Evolutionary conservation across 2,329 filamentous ascomycete genomes (phyloP).

Genomic region (Elsinoe perseae): DNA sequence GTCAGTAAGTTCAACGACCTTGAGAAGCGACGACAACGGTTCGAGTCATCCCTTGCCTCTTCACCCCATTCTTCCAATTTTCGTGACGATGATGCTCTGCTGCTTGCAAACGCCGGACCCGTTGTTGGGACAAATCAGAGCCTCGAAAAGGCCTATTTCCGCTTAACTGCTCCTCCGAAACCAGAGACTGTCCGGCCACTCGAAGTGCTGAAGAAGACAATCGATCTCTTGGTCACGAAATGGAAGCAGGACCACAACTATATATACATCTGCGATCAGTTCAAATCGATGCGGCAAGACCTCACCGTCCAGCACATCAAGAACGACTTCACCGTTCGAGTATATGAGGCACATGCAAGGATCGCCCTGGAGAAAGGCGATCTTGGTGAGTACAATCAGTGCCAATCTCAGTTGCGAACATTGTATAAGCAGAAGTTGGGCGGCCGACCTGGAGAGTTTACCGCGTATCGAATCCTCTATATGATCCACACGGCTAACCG

Average conservation of each 20-base stretch:
- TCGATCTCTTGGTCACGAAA: slow-evolving; percentile 86
- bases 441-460: slow-evolving; percentile 90
- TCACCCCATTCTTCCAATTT: slow-evolving; percentile 38
- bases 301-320: slow-evolving; percentile 95
- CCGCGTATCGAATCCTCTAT: slow-evolving; percentile 98
- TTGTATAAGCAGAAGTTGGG: slow-evolving; percentile 81
- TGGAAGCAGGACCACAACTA: slow-evolving; percentile 94
- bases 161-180: slow-evolving; percentile 82
- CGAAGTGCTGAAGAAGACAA: slow-evolving; percentile 67
- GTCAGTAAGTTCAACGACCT: slow-evolving; percentile 85
- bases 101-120: slow-evolving; percentile 50
- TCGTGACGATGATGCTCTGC: slow-evolving; percentile 42
- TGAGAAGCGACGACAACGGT: slow-evolving; percentile 84
- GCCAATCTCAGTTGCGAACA: slow-evolving; percentile 92
- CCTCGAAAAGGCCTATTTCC: slow-evolving; percentile 90
- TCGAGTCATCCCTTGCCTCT: slow-evolving; percentile 54
- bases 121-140: slow-evolving; percentile 77
- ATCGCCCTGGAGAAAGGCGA: slow-evolving; percentile 98
- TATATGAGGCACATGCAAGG: slow-evolving; percentile 95
- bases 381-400: slow-evolving; percentile 99
- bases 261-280: slow-evolving; percentile 96
- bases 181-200: slow-evolving; percentile 83
- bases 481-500: slow-evolving; percentile 98
- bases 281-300: slow-evolving; percentile 97
- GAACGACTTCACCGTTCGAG: slow-evolving; percentile 90